These are phyloP conservation scores for Cicer chorassanicum DNA, from an alignment of 306 rosid genomes.

Conservation along the genomic window DNA sequence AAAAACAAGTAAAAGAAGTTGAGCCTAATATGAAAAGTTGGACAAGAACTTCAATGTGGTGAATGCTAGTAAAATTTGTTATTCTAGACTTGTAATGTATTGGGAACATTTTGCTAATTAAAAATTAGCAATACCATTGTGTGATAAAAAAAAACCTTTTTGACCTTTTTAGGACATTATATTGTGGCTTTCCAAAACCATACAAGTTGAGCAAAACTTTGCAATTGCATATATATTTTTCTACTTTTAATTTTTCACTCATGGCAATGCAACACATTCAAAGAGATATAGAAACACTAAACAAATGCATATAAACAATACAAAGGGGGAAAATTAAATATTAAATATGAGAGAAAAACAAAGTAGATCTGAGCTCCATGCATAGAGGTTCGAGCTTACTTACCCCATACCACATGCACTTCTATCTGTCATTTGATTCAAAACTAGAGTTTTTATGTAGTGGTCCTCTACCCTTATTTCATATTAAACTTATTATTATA, in stretches of 20 bases:
- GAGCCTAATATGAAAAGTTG: not conserved
- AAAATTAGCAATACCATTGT: conserved; percentile 26
- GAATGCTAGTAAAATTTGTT: conserved; percentile 7
- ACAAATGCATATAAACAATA: conserved; percentile 41
- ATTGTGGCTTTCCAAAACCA: conserved; percentile 42
- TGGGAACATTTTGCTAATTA: conserved; percentile 34
- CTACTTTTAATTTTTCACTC: conserved; percentile 30
- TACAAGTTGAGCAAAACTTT: conserved; percentile 44
- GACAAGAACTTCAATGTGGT: conserved; percentile 19
- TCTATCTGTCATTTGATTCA: conserved; percentile 49
- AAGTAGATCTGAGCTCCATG: conserved; percentile 55
- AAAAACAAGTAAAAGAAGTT: not conserved
- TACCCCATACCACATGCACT: conserved; percentile 67
- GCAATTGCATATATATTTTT: conserved; percentile 29
- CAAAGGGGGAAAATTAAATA: conserved; percentile 31
- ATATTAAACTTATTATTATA: conserved; percentile 43
- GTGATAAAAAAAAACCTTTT: conserved; percentile 30
- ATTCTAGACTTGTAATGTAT: not conserved
- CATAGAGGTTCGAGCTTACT: conserved; percentile 73
- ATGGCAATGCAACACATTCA: conserved; percentile 43
- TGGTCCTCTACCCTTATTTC: conserved; percentile 47
- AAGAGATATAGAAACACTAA: conserved; percentile 44
- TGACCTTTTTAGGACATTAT: conserved; percentile 46
- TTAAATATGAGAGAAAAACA: conserved; percentile 34
- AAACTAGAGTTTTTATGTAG: conserved; percentile 52